These are phyloP conservation scores for Lophium mytilinum DNA, from an alignment of 495 filamentous ascomycete species.

Conservation along the genomic window DNA sequence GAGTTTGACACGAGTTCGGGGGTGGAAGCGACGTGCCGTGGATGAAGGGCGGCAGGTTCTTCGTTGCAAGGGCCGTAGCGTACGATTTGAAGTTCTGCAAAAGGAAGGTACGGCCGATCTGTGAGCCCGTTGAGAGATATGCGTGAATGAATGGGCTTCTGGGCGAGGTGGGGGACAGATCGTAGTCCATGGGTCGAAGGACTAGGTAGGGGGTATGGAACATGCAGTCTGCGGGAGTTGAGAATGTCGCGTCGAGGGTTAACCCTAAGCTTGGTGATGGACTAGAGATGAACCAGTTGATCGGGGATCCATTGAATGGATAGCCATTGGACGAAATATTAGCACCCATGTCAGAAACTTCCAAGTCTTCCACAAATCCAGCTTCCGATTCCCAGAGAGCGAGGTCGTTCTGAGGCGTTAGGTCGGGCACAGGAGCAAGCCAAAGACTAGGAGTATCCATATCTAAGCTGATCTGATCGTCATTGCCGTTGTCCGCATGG, in stretches of 20 bases:
- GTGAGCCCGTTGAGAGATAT: neutral
- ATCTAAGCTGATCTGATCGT: neutral
- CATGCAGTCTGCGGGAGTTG: constrained; percentile 1
- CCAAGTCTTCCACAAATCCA: neutral
- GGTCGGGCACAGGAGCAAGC: neutral
- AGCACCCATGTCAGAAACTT: neutral
- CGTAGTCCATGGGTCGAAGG: neutral
- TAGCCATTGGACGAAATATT: neutral
- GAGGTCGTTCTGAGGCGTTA: neutral
- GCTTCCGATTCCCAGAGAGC: neutral
- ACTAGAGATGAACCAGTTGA: neutral
- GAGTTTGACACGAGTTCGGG: neutral
- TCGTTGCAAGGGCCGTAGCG: neutral
- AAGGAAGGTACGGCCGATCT: neutral
- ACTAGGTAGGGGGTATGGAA: constrained; percentile 1
- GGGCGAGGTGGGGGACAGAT: neutral
- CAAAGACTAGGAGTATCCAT: no score
- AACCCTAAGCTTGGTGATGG: neutral
- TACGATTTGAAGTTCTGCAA: constrained; percentile 1
- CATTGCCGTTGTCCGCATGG: neutral
- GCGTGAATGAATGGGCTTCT: neutral
- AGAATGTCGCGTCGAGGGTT: constrained; percentile 1
- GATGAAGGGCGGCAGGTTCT: neutral
- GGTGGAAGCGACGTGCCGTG: neutral
- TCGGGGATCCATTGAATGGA: neutral